A percentile compares a stretch with the other conserved stretches of the same genome.
Conservation (phyloP, 2,329 filamentous ascomycete species). For the Thelonectria discophora region DNA sequence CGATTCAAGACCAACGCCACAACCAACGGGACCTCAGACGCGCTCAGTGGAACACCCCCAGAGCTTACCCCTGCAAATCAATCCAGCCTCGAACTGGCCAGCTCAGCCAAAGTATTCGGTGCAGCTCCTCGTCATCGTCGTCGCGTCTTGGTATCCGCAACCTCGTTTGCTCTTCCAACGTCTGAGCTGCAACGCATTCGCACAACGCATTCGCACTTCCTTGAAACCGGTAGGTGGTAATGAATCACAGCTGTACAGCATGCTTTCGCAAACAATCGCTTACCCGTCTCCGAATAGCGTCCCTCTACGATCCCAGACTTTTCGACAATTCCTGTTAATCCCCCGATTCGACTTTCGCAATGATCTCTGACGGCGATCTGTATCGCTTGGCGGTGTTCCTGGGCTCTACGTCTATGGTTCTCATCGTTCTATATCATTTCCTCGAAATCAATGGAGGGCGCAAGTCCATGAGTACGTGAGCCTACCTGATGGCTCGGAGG, state of each 20-base stretch:
- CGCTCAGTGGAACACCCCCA: background rate
- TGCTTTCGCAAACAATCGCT: slow-evolving; percentile 13
- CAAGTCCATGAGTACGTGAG: background rate
- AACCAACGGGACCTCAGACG: too few species aligned
- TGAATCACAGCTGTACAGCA: background rate
- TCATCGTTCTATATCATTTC: slow-evolving; percentile 96
- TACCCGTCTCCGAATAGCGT: slow-evolving; percentile 22
- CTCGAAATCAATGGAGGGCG: slow-evolving; percentile 79
- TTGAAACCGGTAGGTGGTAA: background rate
- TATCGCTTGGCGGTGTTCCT: slow-evolving; percentile 94
- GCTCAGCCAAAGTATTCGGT: slow-evolving; percentile 18
- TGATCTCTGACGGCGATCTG: slow-evolving; percentile 94
- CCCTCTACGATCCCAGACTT: slow-evolving; percentile 8
- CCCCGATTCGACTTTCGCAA: slow-evolving; percentile 56
- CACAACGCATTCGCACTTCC: background rate
- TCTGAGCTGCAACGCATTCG: background rate
- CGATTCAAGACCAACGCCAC: too few species aligned
- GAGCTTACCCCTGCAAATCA: background rate
- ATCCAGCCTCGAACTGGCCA: slow-evolving; percentile 43
- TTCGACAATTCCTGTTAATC: slow-evolving; percentile 12
- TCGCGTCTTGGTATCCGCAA: slow-evolving; percentile 19
- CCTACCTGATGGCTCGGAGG: too few species aligned
- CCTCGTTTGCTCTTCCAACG: slow-evolving; percentile 7
- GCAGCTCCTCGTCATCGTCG: slow-evolving; percentile 24
- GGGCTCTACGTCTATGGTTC: slow-evolving; percentile 85